Percentiles rank a stretch among this genome's conserved stretches.
Evolutionary conservation across 73 alveolate genomes (phyloP).

Genomic region (Tetrahymena borealis): DNA sequence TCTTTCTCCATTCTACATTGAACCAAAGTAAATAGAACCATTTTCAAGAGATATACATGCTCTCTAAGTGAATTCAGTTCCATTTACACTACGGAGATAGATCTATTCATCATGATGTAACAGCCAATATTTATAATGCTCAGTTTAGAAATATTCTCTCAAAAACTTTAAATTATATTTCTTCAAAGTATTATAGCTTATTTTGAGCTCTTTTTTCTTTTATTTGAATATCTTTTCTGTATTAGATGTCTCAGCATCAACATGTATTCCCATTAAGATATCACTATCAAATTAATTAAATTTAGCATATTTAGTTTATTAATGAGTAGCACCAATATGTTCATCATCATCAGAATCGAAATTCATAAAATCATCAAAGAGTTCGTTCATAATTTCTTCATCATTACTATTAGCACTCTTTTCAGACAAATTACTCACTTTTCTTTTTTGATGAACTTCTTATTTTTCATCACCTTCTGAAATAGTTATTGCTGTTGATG

Average conservation of each 20-base stretch:
- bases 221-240: not conserved
- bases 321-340: not conserved
- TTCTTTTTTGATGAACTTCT: not conserved
- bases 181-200: not conserved
- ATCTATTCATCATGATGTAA: not conserved
- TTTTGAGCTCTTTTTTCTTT: not conserved
- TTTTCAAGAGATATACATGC: not conserved
- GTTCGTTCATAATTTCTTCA: not conserved
- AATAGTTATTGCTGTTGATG: not conserved
- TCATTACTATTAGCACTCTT: not conserved
- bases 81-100: not conserved
- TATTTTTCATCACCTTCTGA: not conserved
- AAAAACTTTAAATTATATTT: not conserved
- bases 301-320: not conserved
- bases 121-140: not conserved
- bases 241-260: not conserved
- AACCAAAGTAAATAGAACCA: not conserved
- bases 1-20: not conserved
- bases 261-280: not conserved
- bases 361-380: not conserved
- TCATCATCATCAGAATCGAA: not conserved
- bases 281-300: not conserved
- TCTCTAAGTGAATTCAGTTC: not conserved
- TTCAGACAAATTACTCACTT: not conserved
- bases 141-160: not conserved